A percentile compares a stretch with the other conserved stretches of the same genome.
phyloP scores from a whole-genome alignment of 371 early-diverging fungal species.

The Massospora cicadina region DNA sequence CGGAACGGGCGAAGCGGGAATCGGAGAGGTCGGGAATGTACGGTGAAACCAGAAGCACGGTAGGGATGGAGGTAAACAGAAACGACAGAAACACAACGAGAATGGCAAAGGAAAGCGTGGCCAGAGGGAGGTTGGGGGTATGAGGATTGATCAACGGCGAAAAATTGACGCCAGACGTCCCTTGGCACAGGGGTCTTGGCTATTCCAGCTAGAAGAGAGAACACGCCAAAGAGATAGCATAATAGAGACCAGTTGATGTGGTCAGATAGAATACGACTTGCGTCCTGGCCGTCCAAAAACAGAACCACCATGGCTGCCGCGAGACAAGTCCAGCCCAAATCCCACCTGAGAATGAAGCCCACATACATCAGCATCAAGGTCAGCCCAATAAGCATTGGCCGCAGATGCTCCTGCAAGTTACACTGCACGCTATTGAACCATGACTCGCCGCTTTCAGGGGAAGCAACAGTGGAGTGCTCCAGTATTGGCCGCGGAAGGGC shows the following conservation, averaged over 20 bases:
- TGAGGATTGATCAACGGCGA: slow-evolving; percentile 5
- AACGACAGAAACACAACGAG: slow-evolving; percentile 7
- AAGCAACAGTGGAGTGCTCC: background rate
- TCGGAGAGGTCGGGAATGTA: slow-evolving; percentile 3
- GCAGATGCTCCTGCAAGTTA: background rate
- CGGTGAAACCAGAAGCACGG: slow-evolving; percentile 10
- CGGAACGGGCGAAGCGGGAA: background rate
- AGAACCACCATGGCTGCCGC: slow-evolving; percentile 9
- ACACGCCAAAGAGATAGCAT: slow-evolving; percentile 12
- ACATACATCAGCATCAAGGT: slow-evolving; percentile 11
- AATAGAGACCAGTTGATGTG: slow-evolving; percentile 11
- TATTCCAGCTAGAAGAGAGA: slow-evolving; percentile 9
- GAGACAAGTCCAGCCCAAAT: slow-evolving; percentile 11
- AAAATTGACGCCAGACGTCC: slow-evolving; percentile 9
- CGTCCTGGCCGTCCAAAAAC: slow-evolving; percentile 7
- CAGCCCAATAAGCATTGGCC: background rate
- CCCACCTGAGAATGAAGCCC: slow-evolving; percentile 3
- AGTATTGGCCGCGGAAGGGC: background rate
- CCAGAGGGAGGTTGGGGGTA: background rate
- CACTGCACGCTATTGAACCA: background rate
- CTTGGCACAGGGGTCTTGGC: slow-evolving; percentile 9
- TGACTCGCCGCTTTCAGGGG: background rate
- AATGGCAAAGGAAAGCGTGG: background rate
- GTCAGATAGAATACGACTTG: background rate
- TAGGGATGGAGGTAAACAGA: slow-evolving; percentile 12